A percentile compares a stretch with the other conserved stretches of the same genome.
Conservation (phyloP, 202 grass and related monocot species). For the Hordeum pubiflorum region DNA sequence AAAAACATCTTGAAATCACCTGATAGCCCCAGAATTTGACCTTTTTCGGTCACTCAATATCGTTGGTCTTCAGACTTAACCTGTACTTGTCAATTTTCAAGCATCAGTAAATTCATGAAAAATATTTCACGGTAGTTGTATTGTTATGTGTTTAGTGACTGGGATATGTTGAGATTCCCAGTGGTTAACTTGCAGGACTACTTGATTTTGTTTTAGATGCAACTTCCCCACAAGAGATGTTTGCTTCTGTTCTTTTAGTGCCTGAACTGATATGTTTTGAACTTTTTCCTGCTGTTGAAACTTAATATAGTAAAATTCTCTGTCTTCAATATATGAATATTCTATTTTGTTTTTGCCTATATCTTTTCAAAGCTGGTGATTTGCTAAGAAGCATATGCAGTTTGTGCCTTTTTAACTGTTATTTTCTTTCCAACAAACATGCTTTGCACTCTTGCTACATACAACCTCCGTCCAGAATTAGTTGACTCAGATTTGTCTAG, state of each 20-base stretch:
- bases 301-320: neutral
- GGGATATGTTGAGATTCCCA: neutral
- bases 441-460: neutral
- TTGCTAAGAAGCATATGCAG: constrained; percentile 13
- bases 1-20: neutral
- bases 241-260: neutral
- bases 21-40: neutral
- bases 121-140: neutral
- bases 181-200: neutral
- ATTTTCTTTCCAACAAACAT: constrained; percentile 8
- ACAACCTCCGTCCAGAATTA: no score
- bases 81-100: constrained; percentile 13
- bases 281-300: neutral
- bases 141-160: neutral
- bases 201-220: constrained; percentile 4
- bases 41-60: neutral
- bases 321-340: neutral
- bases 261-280: neutral
- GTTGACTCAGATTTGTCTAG: no score
- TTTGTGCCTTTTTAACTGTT: neutral
- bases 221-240: constrained; percentile 1
- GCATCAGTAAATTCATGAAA: constrained; percentile 9
- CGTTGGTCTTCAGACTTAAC: neutral
- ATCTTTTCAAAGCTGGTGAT: neutral
- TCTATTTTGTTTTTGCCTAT: neutral